Conservation (phyloP, 176 grass and related monocot species). For the Musa acuminata region DNA sequence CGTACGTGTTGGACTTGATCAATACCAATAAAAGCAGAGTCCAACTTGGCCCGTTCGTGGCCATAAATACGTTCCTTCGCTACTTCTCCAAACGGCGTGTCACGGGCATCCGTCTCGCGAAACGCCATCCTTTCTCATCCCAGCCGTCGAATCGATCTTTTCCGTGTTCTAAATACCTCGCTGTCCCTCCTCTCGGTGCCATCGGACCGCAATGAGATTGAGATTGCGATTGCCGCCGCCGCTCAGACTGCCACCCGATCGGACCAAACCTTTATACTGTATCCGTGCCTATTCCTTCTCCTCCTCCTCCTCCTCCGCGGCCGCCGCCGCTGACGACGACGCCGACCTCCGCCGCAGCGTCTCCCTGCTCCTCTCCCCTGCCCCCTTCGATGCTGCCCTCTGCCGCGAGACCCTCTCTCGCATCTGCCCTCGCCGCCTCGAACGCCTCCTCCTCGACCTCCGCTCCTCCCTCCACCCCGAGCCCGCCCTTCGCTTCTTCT, state of each 20-base stretch:
- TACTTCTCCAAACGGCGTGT: background rate
- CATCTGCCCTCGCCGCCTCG: slow-evolving; percentile 1
- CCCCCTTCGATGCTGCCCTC: slow-evolving; percentile 12
- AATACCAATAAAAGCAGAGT: too few species aligned
- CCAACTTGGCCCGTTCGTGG: too few species aligned
- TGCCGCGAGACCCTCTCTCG: slow-evolving; percentile 20
- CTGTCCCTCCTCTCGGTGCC: too few species aligned
- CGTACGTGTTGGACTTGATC: too few species aligned
- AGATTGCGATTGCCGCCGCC: background rate
- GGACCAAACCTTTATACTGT: slow-evolving; percentile 20
- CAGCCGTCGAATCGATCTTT: background rate
- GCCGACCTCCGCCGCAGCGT: slow-evolving; percentile 32
- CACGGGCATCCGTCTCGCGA: background rate
- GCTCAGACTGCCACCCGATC: slow-evolving; percentile 10
- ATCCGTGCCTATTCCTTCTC: slow-evolving; percentile 29
- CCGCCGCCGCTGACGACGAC: slow-evolving; percentile 2
- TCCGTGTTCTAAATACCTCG: background rate
- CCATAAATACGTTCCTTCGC: too few species aligned
- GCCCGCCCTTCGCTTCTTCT: slow-evolving; percentile 44
- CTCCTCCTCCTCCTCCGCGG: slow-evolving; percentile 4
- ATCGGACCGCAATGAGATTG: slow-evolving; percentile 50
- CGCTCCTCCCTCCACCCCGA: background rate
- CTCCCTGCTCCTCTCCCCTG: slow-evolving; percentile 19
- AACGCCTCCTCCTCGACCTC: slow-evolving; percentile 12
- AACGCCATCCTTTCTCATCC: background rate